Conservation (phyloP, 306 rosid species). For the Dryas octopetala region DNA sequence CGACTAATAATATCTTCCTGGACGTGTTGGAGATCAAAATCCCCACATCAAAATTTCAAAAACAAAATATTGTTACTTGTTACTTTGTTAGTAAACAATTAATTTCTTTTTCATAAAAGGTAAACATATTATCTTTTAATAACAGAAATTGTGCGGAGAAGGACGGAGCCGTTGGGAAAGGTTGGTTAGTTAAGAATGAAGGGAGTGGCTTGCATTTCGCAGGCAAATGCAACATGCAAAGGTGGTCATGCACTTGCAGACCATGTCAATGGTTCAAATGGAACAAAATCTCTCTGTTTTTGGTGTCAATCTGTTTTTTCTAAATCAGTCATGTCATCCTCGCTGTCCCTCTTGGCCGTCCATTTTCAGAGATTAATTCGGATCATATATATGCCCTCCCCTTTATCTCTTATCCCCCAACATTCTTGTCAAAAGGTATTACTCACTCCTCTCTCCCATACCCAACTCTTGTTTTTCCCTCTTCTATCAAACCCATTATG, state of each 20-base stretch:
- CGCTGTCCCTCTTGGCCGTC: conserved; percentile 25
- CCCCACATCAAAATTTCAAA: too few relatives aligned
- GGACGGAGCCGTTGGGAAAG: conserved; percentile 3
- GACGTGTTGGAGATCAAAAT: too few relatives aligned
- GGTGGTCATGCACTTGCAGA: conserved; percentile 7
- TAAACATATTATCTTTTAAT: too few relatives aligned
- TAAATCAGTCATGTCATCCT: conserved; percentile 48
- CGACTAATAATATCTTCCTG: too few relatives aligned
- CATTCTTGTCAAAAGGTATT: conserved; percentile 51
- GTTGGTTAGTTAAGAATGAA: conserved; percentile 15
- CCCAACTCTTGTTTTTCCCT: neutral
- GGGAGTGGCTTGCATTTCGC: conserved; percentile 59
- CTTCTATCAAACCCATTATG: neutral
- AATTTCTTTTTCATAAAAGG: too few relatives aligned
- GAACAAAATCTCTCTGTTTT: conserved; percentile 23
- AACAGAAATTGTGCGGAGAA: neutral
- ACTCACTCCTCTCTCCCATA: conserved; percentile 14
- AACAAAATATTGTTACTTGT: too few relatives aligned
- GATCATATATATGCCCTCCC: conserved; percentile 34
- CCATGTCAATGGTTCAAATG: conserved; percentile 29
- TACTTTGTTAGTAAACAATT: too few relatives aligned
- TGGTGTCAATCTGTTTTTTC: conserved; percentile 25
- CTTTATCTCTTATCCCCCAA: conserved; percentile 29
- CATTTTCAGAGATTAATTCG: conserved; percentile 37
- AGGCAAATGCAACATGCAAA: conserved; percentile 14